phyloP scores from a whole-genome alignment of 1,284 basidiomycete species.

The Tetrapyrgos nigripes region DNA sequence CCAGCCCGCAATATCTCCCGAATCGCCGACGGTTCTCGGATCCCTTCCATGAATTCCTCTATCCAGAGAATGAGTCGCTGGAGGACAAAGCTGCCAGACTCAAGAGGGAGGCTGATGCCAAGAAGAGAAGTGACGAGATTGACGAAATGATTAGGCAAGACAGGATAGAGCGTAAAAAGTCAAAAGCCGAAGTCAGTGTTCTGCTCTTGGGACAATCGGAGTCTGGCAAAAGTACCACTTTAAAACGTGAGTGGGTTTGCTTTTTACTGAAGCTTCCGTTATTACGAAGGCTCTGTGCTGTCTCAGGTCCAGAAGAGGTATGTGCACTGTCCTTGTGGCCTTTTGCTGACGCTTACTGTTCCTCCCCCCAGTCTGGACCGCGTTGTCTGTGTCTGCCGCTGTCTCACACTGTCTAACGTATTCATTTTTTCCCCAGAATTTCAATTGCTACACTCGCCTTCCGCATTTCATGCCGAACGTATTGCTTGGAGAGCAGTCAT shows the following conservation, averaged over 20 bases:
- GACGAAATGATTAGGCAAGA: conserved; percentile 78
- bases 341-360: neutral
- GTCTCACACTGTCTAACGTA: neutral
- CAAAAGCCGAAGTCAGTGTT: conserved; percentile 70
- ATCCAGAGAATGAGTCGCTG: conserved; percentile 73
- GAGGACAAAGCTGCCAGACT: conserved; percentile 67
- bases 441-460: conserved; percentile 76
- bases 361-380: neutral
- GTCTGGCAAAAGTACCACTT: conserved; percentile 81
- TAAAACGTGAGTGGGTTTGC: conserved; percentile 72
- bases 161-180: conserved; percentile 60
- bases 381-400: neutral
- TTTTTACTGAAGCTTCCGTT: neutral
- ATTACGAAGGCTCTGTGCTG: neutral
- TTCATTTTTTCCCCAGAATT: conserved; percentile 61
- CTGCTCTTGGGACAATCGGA: conserved; percentile 84
- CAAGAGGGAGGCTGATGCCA: conserved; percentile 69
- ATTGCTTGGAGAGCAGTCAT: conserved; percentile 86
- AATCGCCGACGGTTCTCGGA: conserved; percentile 61
- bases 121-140: conserved; percentile 75
- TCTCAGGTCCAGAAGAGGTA: neutral
- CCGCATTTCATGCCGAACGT: conserved; percentile 76
- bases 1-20: too few relatives aligned
- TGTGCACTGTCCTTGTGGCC: neutral
- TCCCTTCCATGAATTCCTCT: conserved; percentile 71